phyloP scores from a whole-genome alignment of 2,329 filamentous ascomycete species.

The Scorias spongiosa region DNA sequence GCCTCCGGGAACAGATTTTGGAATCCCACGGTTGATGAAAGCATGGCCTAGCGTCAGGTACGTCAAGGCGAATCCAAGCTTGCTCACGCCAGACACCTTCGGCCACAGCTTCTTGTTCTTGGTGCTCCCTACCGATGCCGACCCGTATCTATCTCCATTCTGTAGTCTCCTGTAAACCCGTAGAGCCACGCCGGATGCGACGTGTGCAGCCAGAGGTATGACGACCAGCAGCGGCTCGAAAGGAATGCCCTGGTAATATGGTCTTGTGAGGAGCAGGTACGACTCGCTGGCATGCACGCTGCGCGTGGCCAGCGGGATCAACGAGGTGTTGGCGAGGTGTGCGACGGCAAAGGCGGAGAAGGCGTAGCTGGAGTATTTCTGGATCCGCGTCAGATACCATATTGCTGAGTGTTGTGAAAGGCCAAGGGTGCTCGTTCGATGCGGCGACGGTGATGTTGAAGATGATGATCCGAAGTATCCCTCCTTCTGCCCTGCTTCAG shows the following conservation, averaged over 20 bases:
- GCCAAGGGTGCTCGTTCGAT: constrained; percentile 28
- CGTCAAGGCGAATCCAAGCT: constrained; percentile 56
- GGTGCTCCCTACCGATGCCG: constrained; percentile 41
- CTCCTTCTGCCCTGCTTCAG: constrained; percentile 32
- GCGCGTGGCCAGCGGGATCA: constrained; percentile 60
- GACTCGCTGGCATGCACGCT: constrained; percentile 63
- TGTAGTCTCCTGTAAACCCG: constrained; percentile 60
- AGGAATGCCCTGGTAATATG: constrained; percentile 75
- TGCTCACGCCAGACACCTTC: constrained; percentile 50
- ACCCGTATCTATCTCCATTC: constrained; percentile 61
- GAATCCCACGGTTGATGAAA: constrained; percentile 60
- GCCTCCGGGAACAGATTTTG: constrained; percentile 63
- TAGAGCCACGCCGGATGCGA: constrained; percentile 61
- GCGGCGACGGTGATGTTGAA: constrained; percentile 11
- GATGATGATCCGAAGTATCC: constrained; percentile 27
- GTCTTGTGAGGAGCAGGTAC: constrained; percentile 78
- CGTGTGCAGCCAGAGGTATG: constrained; percentile 58
- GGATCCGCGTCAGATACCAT: constrained; percentile 63
- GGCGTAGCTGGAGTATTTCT: constrained; percentile 80
- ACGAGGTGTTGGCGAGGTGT: constrained; percentile 66
- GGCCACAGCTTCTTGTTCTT: constrained; percentile 44
- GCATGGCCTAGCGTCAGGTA: constrained; percentile 56
- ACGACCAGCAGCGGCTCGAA: constrained; percentile 68
- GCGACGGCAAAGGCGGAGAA: constrained; percentile 62
- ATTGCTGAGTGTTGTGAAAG: constrained; percentile 56